Conservation (phyloP, 2,329 filamentous ascomycete genomes). For the Beauveria caledonica region DNA sequence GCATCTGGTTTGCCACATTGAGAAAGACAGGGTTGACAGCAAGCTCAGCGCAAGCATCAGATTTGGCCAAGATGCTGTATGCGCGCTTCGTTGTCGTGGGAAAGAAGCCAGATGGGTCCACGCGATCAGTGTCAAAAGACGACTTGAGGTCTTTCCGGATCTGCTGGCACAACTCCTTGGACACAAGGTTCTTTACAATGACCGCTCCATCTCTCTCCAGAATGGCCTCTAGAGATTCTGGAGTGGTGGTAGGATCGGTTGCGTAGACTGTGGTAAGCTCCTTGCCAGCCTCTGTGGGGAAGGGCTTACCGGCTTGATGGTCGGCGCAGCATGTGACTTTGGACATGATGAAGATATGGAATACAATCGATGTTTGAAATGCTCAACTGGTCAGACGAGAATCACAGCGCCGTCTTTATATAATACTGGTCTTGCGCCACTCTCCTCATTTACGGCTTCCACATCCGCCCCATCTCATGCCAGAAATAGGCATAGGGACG, state of each 20-base stretch:
- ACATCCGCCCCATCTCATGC: not conserved
- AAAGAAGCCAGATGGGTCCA: constrained; percentile 31
- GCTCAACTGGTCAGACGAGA: no score
- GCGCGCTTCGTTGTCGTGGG: constrained; percentile 31
- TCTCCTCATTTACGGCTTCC: not conserved
- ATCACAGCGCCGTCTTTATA: not conserved
- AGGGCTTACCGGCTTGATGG: constrained; percentile 6
- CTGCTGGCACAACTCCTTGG: constrained; percentile 22
- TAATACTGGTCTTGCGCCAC: not conserved
- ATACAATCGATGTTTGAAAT: not conserved
- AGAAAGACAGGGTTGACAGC: constrained; percentile 27
- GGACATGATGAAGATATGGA: not conserved
- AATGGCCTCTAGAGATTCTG: constrained; percentile 16
- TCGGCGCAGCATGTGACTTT: constrained; percentile 4
- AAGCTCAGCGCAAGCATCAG: constrained; percentile 30
- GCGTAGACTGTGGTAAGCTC: constrained; percentile 16
- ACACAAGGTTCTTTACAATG: constrained; percentile 28
- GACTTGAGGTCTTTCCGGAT: constrained; percentile 30
- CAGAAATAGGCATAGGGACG: not conserved
- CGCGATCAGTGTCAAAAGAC: constrained; percentile 27
- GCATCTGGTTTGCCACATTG: constrained; percentile 24
- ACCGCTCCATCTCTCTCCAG: constrained; percentile 27
- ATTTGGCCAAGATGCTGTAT: constrained; percentile 29
- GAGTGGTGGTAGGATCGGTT: constrained; percentile 15
- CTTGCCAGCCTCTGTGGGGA: constrained; percentile 18